Conservation (phyloP, 108 stramenopile species). For the Nitzschia inconspicua region DNA sequence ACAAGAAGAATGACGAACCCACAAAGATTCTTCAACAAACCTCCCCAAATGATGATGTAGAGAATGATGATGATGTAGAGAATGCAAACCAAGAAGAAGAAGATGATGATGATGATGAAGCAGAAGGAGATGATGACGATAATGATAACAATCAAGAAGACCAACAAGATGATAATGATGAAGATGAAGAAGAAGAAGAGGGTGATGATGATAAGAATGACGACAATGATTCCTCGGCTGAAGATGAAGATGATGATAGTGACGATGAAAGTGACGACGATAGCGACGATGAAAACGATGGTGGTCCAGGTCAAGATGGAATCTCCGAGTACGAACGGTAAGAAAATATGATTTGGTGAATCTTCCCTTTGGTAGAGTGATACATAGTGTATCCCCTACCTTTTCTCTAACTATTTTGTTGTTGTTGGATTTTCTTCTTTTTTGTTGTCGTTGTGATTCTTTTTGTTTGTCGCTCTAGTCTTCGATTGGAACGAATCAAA, state of each 20-base stretch:
- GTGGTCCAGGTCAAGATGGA: conserved; percentile 15
- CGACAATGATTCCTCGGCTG: background rate
- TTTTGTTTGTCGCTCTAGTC: no score
- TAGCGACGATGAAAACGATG: background rate
- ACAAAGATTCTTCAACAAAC: background rate
- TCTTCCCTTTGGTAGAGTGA: no score
- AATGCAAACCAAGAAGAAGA: background rate
- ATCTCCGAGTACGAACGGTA: conserved; percentile 65
- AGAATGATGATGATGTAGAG: background rate
- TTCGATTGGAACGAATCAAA: conserved; percentile 64
- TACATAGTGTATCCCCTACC: no score
- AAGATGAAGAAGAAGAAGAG: background rate
- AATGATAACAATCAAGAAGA: background rate
- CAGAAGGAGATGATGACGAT: background rate
- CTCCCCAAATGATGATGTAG: conserved; percentile 1
- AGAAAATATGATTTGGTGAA: no score
- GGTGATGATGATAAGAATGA: background rate
- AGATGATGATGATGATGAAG: conserved; percentile 4
- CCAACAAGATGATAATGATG: background rate
- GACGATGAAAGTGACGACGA: conserved; percentile 4
- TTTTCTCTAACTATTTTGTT: no score
- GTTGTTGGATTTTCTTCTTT: background rate
- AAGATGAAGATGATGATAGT: background rate
- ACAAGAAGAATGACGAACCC: background rate
- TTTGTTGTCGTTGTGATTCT: background rate